Evolutionary conservation across 768 basidiomycete genomes (phyloP).

Genomic region (Pulveroboletus sp.): DNA sequence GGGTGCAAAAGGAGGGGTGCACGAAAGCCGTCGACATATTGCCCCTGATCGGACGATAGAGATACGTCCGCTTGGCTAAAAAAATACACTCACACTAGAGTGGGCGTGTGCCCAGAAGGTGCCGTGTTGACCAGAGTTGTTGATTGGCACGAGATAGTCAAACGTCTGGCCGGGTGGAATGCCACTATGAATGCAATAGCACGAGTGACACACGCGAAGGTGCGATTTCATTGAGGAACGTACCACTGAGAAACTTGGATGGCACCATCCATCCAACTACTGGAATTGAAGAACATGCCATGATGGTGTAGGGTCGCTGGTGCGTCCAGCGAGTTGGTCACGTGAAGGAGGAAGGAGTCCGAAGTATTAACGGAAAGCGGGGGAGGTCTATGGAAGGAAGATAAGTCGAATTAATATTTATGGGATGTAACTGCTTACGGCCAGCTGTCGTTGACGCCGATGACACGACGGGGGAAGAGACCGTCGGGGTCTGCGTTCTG

Average conservation of each 20-base stretch:
- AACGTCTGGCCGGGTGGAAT: constrained; percentile 70
- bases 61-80: background rate
- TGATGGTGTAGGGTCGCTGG: constrained; percentile 83
- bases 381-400: constrained; percentile 57
- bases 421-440: constrained; percentile 52
- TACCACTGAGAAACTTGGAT: constrained; percentile 80
- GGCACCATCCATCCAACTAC: constrained; percentile 89
- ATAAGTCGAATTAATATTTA: background rate
- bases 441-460: constrained; percentile 92
- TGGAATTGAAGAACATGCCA: constrained; percentile 90
- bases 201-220: background rate
- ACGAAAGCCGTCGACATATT: constrained; percentile 93
- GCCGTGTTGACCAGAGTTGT: constrained; percentile 66
- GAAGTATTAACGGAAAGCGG: constrained; percentile 65
- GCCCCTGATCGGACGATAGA: constrained; percentile 44
- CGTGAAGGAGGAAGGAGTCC: constrained; percentile 76
- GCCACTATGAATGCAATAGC: constrained; percentile 40
- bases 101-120: constrained; percentile 83
- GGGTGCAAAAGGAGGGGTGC: constrained; percentile 79
- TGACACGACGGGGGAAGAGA: constrained; percentile 64
- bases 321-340: constrained; percentile 61
- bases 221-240: background rate
- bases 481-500: constrained; percentile 80
- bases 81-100: constrained; percentile 33
- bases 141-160: constrained; percentile 70